Conservation (phyloP, 1,284 basidiomycete genomes). For the Ceratobasidium sp. region DNA sequence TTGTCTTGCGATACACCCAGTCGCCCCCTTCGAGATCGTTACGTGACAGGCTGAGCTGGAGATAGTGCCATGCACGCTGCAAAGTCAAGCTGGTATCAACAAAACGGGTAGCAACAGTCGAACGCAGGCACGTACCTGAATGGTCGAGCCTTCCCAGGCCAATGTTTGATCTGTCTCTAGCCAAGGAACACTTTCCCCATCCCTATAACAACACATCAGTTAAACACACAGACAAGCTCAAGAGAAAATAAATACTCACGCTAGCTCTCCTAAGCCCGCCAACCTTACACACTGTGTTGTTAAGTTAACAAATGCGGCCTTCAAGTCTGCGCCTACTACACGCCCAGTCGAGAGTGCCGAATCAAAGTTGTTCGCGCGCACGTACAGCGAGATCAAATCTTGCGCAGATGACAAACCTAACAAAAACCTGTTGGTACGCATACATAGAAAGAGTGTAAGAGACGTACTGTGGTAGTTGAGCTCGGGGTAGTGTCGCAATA, state of each 20-base stretch:
- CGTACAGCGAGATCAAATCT: constrained; percentile 82
- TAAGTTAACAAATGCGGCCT: constrained; percentile 82
- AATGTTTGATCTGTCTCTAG: constrained; percentile 45
- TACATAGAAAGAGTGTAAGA: constrained; percentile 28
- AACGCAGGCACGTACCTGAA: constrained; percentile 71
- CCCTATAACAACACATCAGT: constrained; percentile 4
- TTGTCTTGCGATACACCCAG: constrained; percentile 77
- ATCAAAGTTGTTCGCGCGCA: constrained; percentile 83
- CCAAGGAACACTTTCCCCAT: constrained; percentile 41
- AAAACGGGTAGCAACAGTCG: constrained; percentile 57
- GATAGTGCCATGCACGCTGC: constrained; percentile 88
- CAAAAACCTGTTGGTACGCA: neutral
- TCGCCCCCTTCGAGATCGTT: constrained; percentile 81
- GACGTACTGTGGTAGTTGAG: constrained; percentile 62
- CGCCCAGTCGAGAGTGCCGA: constrained; percentile 82
- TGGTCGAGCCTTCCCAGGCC: constrained; percentile 40
- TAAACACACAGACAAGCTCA: neutral
- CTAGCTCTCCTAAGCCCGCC: constrained; percentile 59
- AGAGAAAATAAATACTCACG: constrained; percentile 37
- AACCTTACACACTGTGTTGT: constrained; percentile 83
- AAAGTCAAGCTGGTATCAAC: constrained; percentile 51
- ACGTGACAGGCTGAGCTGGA: constrained; percentile 80
- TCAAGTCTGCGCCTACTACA: constrained; percentile 85
- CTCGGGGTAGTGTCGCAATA: constrained; percentile 71
- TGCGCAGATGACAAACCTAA: constrained; percentile 70